Conservation (phyloP, 768 basidiomycete species). For the Mycena albidolilacea region DNA sequence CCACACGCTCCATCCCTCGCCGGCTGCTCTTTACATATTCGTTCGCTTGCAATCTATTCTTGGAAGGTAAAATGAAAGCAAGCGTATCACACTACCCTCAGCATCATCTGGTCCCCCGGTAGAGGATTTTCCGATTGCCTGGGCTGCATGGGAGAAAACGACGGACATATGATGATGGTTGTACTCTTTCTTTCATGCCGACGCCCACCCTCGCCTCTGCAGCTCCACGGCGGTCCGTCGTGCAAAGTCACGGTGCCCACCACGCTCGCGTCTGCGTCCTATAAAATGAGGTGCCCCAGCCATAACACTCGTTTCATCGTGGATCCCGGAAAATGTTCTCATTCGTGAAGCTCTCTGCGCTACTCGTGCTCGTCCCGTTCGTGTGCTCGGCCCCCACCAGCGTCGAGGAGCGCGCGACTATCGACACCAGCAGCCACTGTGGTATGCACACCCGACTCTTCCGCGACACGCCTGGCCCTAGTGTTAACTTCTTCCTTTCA, state of each 20-base stretch:
- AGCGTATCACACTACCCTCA: not conserved
- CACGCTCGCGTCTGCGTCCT: not conserved
- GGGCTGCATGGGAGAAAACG: slow-evolving; percentile 14
- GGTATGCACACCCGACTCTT: slow-evolving; percentile 1
- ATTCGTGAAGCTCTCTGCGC: slow-evolving; percentile 17
- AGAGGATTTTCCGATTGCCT: slow-evolving; percentile 8
- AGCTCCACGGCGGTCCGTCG: slow-evolving; percentile 21
- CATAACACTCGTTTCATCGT: not conserved
- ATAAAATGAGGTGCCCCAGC: slow-evolving; percentile 9
- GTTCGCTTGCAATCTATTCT: not conserved
- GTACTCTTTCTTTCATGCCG: slow-evolving; percentile 19
- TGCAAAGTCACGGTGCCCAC: slow-evolving; percentile 9
- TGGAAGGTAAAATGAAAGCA: too few relatives aligned
- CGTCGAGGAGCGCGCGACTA: slow-evolving; percentile 12
- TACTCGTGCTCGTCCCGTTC: slow-evolving; percentile 30
- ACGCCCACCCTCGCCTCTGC: slow-evolving; percentile 1
- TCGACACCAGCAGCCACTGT: slow-evolving; percentile 36
- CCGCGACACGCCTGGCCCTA: not conserved
- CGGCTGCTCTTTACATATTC: not conserved
- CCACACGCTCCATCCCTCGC: not conserved
- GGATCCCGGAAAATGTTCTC: slow-evolving; percentile 20
- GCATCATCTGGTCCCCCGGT: slow-evolving; percentile 3
- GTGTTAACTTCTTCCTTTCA: not conserved
- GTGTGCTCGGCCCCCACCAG: slow-evolving; percentile 13
- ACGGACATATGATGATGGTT: slow-evolving; percentile 26